Conservation (phyloP, 2,329 filamentous ascomycete genomes). For the Aspergillus alliaceus region DNA sequence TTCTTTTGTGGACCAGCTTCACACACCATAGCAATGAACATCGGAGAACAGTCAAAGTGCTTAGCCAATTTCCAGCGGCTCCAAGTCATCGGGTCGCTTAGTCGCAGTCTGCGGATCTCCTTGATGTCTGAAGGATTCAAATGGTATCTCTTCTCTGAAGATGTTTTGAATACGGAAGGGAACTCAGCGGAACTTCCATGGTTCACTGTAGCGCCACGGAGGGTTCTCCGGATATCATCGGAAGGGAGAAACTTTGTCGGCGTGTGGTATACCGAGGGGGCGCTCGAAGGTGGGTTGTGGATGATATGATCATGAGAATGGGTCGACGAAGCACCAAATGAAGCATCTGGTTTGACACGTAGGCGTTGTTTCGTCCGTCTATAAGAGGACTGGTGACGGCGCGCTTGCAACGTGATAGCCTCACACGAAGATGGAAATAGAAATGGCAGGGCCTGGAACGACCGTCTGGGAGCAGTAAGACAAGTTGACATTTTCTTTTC, state of each 20-base stretch:
- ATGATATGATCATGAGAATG: constrained; percentile 56
- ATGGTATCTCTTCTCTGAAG: constrained; percentile 62
- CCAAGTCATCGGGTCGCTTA: constrained; percentile 59
- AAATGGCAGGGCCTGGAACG: constrained; percentile 38
- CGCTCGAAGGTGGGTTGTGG: constrained; percentile 66
- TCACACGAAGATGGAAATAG: constrained; percentile 40
- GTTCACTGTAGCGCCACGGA: constrained; percentile 40
- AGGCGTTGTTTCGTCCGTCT: constrained; percentile 52
- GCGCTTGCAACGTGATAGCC: constrained; percentile 29
- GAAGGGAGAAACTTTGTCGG: constrained; percentile 64
- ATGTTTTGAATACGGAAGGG: constrained; percentile 51
- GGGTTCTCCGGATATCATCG: constrained; percentile 54
- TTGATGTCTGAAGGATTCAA: constrained; percentile 57
- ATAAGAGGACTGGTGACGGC: constrained; percentile 51
- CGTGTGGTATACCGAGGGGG: constrained; percentile 64
- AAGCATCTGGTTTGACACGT: constrained; percentile 53
- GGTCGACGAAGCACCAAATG: constrained; percentile 43
- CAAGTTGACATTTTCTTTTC: constrained; percentile 28
- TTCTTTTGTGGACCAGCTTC: constrained; percentile 53
- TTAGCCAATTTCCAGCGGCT: constrained; percentile 60
- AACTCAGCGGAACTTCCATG: constrained; percentile 32
- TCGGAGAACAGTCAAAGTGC: constrained; percentile 62
- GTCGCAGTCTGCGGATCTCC: constrained; percentile 59
- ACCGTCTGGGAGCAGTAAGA: constrained; percentile 32
- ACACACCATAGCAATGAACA: constrained; percentile 63